A percentile compares a stretch with the other conserved stretches of the same genome.
phyloP scores from a whole-genome alignment of 2,329 filamentous ascomycete genomes.

The Ophiostoma ips region DNA sequence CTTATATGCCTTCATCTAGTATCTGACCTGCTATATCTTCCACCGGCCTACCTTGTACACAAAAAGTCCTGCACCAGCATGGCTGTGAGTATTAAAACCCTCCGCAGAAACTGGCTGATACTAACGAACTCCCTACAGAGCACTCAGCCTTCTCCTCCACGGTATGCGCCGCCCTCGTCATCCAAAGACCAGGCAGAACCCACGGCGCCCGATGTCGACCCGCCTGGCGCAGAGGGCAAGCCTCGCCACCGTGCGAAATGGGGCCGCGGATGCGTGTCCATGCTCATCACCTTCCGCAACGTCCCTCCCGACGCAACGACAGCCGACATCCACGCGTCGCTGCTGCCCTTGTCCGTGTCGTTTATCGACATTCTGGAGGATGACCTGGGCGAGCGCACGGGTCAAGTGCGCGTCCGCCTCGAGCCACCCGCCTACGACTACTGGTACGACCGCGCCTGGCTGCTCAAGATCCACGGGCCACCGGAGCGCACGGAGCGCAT shows the following conservation, averaged over 20 bases:
- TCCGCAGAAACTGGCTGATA: too few species aligned
- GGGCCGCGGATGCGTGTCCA: slow-evolving; percentile 1
- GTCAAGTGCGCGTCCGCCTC: slow-evolving; percentile 38
- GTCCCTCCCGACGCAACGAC: slow-evolving; percentile 22
- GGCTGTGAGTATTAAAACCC: too few species aligned
- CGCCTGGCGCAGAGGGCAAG: slow-evolving; percentile 8
- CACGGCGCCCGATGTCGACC: not conserved
- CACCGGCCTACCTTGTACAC: too few species aligned
- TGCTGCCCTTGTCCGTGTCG: slow-evolving; percentile 20
- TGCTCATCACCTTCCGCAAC: slow-evolving; percentile 21
- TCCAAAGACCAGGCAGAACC: not conserved
- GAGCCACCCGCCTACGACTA: slow-evolving; percentile 38
- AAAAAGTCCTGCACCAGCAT: too few species aligned
- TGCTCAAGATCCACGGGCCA: not conserved
- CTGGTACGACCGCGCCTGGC: slow-evolving; percentile 25
- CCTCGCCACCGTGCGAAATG: not conserved
- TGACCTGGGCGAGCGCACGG: slow-evolving; percentile 23
- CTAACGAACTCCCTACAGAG: too few species aligned
- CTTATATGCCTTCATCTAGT: too few species aligned
- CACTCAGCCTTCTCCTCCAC: too few species aligned
- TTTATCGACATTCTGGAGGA: slow-evolving; percentile 42
- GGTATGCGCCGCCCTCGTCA: not conserved
- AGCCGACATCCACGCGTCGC: slow-evolving; percentile 35
- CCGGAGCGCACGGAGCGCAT: not conserved
- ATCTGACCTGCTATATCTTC: too few species aligned